Conservation (phyloP, 2,329 filamentous ascomycete genomes). For the Sporothrix pallida region DNA sequence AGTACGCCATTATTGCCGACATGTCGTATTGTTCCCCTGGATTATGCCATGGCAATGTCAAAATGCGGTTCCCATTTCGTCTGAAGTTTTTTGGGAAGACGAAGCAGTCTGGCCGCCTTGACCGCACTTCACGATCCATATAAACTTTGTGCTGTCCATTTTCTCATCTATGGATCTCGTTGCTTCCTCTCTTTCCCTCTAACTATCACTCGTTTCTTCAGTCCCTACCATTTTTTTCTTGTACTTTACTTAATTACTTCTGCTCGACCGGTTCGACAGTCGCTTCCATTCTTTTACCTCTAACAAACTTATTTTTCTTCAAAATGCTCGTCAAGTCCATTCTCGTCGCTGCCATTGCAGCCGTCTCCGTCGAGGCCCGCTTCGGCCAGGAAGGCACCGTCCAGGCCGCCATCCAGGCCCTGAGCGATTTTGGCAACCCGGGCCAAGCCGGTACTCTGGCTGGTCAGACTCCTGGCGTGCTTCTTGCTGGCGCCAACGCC, state of each 20-base stretch:
- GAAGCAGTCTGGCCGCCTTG: background rate
- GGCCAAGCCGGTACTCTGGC: constrained; percentile 67
- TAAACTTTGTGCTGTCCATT: background rate
- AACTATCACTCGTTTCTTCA: background rate
- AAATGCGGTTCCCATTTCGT: background rate
- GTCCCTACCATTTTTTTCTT: constrained; percentile 9
- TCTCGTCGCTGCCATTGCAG: constrained; percentile 40
- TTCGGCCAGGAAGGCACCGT: constrained; percentile 67
- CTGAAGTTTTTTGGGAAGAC: background rate
- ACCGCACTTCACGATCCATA: background rate
- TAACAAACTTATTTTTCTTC: background rate
- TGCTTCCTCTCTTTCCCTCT: background rate
- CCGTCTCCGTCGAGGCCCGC: constrained; percentile 52
- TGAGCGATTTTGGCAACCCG: constrained; percentile 58
- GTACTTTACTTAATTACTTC: background rate
- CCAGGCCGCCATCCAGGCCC: constrained; percentile 58
- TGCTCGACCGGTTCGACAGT: constrained; percentile 28
- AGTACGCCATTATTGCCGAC: background rate
- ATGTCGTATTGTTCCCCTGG: background rate
- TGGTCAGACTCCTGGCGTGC: constrained; percentile 62
- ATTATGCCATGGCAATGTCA: constrained; percentile 10
- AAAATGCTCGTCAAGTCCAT: constrained; percentile 45
- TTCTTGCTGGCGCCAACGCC: constrained; percentile 60
- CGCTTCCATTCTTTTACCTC: constrained; percentile 4
- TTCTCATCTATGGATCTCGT: background rate